Evolutionary conservation across 2,329 filamentous ascomycete species (phyloP), one percentile per base, ranked within the genome.

Genomic region (Nigrospora osmanthi): DNA sequence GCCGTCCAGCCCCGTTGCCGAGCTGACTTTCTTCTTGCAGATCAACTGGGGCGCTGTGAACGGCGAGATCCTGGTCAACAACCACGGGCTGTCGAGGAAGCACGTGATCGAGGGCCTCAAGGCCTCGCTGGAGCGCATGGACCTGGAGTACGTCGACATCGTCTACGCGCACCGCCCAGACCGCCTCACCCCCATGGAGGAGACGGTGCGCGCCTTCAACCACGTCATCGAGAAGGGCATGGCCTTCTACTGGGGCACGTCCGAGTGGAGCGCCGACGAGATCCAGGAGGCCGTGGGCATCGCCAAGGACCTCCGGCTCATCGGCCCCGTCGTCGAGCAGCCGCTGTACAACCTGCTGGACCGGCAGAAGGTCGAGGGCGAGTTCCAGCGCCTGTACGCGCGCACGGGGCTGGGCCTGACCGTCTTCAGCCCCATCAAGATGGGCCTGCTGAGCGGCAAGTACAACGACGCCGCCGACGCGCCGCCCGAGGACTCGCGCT

Each of bases 181-280:
- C 58, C 72, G 78, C 10, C 68, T 77, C 39, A 85, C 81, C 0
- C 83, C 82, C 3, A 85, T 86, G 66, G 80, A 85, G 60, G 83
- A 87, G 66, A 80, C 75, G 2, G 81, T 87, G 34, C 77, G 81
- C 43, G 80, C 76, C 43, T 86, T 87, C 68, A 85, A 85, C 68
- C 72, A 85, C 61, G 64, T 87, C 43, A 85, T 87, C 59, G 70
- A 80, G 60, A 72, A 71, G 1, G 83, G 83, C 52, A 81, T 35
- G 65, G 78, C 80, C 3, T 77, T 87, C 51, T 85, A 85, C 68
- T 85, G 81, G 81, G 81, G 81, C 36, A 85, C 81, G 0, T 83
- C 78, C 0, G 79, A 85, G 60, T 85, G 81, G 81, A 73, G 70
- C 48, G 78, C 81, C 37, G 73, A 76, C 47, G 80, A 85, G 65